Evolutionary conservation across 768 basidiomycete genomes (phyloP), one percentile per base, ranked within the genome.

Genomic region (Lyophyllum semitale): DNA sequence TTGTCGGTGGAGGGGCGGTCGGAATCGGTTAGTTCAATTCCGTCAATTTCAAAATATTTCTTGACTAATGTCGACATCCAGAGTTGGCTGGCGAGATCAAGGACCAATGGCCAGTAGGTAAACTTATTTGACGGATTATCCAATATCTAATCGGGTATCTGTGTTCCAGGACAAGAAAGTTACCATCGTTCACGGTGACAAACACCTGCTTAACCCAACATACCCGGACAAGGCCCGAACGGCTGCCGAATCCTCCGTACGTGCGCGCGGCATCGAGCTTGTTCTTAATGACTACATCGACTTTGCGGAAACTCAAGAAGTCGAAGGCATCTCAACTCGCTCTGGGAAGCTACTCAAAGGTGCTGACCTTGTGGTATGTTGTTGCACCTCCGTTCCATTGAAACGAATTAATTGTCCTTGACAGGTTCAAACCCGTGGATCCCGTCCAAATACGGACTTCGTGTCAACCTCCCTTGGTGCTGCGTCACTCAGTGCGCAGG

Each of bases 131-230:
- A 30, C 49, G n/a, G 25, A 15, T n/a, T 59, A 78, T 52, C 47
- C 4, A 12, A 29, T 18, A 33, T 41, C 22, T 8, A 13, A 13
- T 2, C 23, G 8, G 22, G 29, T 58, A 32, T 13, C 9, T 8
- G 18, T 2, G 63, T 69, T 17, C 30, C 49, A 79, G 77, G 62
- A 67, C 20, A 85, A 81, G 56, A 66, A 71, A 53, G 75, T 89
- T 15, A 87, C 85, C n/a, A 76, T 90, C 46, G 80, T 90, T 8
- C 88, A 90, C 11, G 75, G 77, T 27, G 73, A 77, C 26, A 53
- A 61, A 2, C 66, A 76, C 20, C 79, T 88, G 27, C 72, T 89
- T 51, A 87, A 87, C 59, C 65, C 73, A 4, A 65, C 76, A 0
- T 89, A 89, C 62, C 78, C 84, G 0, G 65, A 73, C n/a, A 77